Base-by-base conservation (phyloP, 164 flowering plant species). In the Cinnamomum chago region DNA sequence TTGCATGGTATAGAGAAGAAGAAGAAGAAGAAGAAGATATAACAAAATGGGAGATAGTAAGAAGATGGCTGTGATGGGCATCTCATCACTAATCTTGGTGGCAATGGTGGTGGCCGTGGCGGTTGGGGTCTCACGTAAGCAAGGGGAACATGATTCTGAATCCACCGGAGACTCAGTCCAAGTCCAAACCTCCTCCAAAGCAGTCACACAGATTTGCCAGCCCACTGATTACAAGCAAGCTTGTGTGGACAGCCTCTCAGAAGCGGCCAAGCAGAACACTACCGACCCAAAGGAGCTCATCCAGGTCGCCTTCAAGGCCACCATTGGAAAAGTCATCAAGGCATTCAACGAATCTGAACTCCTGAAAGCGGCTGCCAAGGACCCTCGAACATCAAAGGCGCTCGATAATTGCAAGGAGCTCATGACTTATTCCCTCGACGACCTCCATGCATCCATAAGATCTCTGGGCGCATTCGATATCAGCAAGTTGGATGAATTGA, bases 21-120 rank as follows among this genome's bases (percentile, higher is more conserved):
- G 27, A 55, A 55, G 20, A 3, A 55, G 18, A 64, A 64, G 28
- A 25, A 64, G 30, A 64, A 23, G 28, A 22, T 64, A 11, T n/a
- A 25, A n/a, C 27, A 64, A 64, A 25, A 64, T 22, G 67, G 67
- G 23, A 7, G 67, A 24, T 20, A 64, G 71, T 74, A 87, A 78
- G 84, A 89, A 79, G 72, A 15, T 83, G 24, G 83, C 82, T 58
- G 68, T 86, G 12, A 77, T 84, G 10, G 84, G 81, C 11, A 76
- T 85, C 9, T 82, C 88, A 15, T 80, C 87, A 5, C 35, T 89
- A 7, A 11, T 88, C 58, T 75, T 90, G 28, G 88, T 91, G 47
- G 92, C 92, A 24, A 81, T 86, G 88, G 88, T 86, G 47, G 90
- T 85, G 5, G 90, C 86, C 0, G 87, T 86, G 27, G 78, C 88